Evolutionary conservation across 148 eudicot species (phyloP), one percentile per base, ranked within the genome.

Genomic region (Camellia granthamiana): DNA sequence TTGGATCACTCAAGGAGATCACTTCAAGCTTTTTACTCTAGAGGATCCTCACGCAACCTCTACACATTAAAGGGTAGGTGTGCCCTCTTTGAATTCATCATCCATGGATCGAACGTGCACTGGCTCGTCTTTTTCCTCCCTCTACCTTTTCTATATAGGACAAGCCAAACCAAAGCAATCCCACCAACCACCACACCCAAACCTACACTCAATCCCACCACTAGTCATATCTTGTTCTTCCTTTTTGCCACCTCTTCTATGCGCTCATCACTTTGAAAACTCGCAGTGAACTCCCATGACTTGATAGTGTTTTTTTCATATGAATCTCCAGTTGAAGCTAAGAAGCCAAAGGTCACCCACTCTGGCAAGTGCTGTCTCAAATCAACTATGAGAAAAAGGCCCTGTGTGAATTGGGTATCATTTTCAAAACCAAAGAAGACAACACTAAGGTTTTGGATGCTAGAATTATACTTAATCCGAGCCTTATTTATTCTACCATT

Each of bases 171-270:
- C 15, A 81, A 66, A 80, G 19, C 67, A 47, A 71, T 55, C 15
- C n/a, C n/a, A n/a, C 49, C 72, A 54, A 78, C 59, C 47, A 73
- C 44, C 64, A 55, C 72, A 41, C 66, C 69, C 1, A 49, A 16
- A 9, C 80, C 79, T 58, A 62, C 68, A 23, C 43, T 70, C 52
- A 81, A 66, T 68, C 84, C 84, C 23, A 77, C 55, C 15, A 77
- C 65, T 42, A 71, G 19, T 68, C 81, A 69, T 3, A 10, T 56
- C 58, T 61, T 78, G 0, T 23, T 51, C 10, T 21, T 16, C n/a
- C n/a, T 10, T 47, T 46, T 51, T 7, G 5, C 15, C 0, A 16
- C 16, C 47, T 74, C n/a, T 74, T 49, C n/a, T n/a, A 9, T 0
- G 11, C 2, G n/a, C n/a, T n/a, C n/a, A n/a, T n/a, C n/a, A n/a